phyloP scores from a whole-genome alignment of 306 rosid species.

The Vicia sativa region DNA sequence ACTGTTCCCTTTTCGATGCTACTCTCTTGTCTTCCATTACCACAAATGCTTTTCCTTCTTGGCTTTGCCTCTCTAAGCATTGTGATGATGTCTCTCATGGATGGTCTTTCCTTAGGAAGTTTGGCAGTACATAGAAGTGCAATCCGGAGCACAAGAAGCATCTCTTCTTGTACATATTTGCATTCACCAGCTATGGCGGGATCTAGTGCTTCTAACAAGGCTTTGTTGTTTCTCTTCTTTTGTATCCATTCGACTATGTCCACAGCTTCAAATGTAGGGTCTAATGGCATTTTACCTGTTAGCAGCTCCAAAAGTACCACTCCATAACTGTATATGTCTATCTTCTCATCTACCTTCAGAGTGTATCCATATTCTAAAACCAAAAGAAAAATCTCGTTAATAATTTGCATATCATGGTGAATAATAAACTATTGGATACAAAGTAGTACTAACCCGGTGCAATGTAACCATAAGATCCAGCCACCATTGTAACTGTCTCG shows the following conservation, averaged over 20 bases:
- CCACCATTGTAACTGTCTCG: slow-evolving; percentile 83
- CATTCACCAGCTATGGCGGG: slow-evolving; percentile 64
- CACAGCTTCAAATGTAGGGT: slow-evolving; percentile 54
- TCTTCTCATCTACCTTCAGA: slow-evolving; percentile 83
- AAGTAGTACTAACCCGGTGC: slow-evolving; percentile 79
- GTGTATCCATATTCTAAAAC: slow-evolving; percentile 80
- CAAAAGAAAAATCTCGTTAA: neutral
- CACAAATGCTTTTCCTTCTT: slow-evolving; percentile 76
- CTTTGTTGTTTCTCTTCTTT: slow-evolving; percentile 52
- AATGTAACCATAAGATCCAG: slow-evolving; percentile 93
- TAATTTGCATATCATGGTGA: slow-evolving; percentile 2
- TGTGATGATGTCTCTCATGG: slow-evolving; percentile 74
- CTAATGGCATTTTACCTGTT: slow-evolving; percentile 72
- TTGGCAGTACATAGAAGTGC: slow-evolving; percentile 82
- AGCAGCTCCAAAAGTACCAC: slow-evolving; percentile 85
- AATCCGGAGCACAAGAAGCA: slow-evolving; percentile 82
- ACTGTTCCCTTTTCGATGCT: slow-evolving; percentile 55
- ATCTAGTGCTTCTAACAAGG: slow-evolving; percentile 63
- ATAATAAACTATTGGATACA: slow-evolving; percentile 1
- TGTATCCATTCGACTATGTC: slow-evolving; percentile 73
- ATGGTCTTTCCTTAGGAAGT: slow-evolving; percentile 84
- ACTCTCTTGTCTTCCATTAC: slow-evolving; percentile 44
- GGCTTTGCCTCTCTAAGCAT: slow-evolving; percentile 96
- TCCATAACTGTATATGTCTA: slow-evolving; percentile 79
- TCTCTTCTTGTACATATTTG: slow-evolving; percentile 82